Percentiles rank a stretch among this genome's conserved stretches.
phyloP scores from a whole-genome alignment of 441 rosid genomes.

The Geranium incanum region DNA sequence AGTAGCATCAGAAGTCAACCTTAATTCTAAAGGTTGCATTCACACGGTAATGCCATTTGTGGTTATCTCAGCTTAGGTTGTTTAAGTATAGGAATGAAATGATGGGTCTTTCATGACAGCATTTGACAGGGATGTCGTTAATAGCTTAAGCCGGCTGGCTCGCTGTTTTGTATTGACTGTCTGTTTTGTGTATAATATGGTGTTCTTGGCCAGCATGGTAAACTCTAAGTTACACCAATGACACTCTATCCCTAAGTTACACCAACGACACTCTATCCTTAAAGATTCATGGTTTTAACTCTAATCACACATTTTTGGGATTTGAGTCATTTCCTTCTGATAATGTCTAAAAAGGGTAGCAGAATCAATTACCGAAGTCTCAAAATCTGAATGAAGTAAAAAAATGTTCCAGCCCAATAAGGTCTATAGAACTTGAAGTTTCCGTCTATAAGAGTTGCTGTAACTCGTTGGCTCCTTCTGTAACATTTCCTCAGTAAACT shows the following conservation, averaged over 20 bases:
- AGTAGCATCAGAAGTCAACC: neutral
- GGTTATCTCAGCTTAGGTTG: neutral
- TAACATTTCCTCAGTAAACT: too few species aligned
- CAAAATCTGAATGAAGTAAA: neutral
- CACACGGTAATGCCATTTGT: neutral
- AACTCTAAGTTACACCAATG: too few species aligned
- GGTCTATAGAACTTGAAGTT: too few species aligned
- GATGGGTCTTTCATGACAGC: neutral
- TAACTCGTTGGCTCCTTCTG: too few species aligned
- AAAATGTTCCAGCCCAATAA: too few species aligned
- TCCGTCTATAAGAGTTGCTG: too few species aligned
- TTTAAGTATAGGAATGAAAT: neutral
- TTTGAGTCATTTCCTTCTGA: neutral
- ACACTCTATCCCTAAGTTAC: too few species aligned
- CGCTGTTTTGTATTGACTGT: neutral
- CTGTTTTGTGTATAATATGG: neutral
- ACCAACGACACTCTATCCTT: too few species aligned
- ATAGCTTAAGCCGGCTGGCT: constrained; percentile 6
- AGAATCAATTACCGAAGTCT: neutral
- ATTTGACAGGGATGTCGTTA: neutral
- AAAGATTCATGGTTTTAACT: neutral
- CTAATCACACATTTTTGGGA: neutral
- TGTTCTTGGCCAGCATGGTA: neutral
- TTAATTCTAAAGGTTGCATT: neutral
- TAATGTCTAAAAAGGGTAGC: too few species aligned